phyloP scores from a whole-genome alignment of 164 flowering plant species.

The Liriodendron chinense region DNA sequence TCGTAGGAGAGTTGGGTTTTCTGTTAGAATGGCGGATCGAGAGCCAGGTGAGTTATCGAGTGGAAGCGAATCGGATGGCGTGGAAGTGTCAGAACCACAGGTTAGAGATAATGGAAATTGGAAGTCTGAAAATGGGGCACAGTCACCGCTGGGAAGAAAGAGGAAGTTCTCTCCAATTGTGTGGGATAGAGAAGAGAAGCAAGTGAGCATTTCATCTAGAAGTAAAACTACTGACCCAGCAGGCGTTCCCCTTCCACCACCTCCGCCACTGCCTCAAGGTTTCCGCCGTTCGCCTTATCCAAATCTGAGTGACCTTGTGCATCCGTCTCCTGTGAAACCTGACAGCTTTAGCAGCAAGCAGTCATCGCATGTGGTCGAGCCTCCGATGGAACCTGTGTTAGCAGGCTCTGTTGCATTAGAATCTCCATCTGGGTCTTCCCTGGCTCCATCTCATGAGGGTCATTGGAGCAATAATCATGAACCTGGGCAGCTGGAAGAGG shows the following conservation, averaged over 20 bases:
- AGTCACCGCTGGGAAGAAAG: conserved; percentile 38
- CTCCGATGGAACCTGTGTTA: neutral
- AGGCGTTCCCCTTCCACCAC: conserved; percentile 7
- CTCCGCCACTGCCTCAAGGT: conserved; percentile 8
- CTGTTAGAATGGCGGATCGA: conserved; percentile 38
- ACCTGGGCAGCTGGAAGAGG: conserved; percentile 28
- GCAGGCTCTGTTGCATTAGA: conserved; percentile 11
- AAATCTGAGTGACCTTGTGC: conserved; percentile 2
- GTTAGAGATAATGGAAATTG: conserved; percentile 25
- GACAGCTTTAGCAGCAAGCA: neutral
- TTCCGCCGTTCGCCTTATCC: conserved; percentile 5
- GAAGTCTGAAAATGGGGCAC: conserved; percentile 40
- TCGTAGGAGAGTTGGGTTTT: conserved; percentile 25
- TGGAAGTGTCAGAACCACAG: conserved; percentile 34
- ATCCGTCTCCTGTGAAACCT: neutral
- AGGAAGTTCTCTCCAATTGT: conserved; percentile 64
- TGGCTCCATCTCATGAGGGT: conserved; percentile 8
- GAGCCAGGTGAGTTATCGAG: conserved; percentile 89
- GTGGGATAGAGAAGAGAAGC: conserved; percentile 41
- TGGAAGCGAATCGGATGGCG: conserved; percentile 80
- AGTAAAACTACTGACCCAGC: neutral
- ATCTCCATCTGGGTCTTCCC: conserved; percentile 7
- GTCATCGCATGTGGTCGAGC: neutral
- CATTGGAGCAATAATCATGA: conserved; percentile 17
- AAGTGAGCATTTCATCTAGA: conserved; percentile 1